Evolutionary conservation across 2,329 filamentous ascomycete genomes (phyloP).

Genomic region (Aspergillus sp.): DNA sequence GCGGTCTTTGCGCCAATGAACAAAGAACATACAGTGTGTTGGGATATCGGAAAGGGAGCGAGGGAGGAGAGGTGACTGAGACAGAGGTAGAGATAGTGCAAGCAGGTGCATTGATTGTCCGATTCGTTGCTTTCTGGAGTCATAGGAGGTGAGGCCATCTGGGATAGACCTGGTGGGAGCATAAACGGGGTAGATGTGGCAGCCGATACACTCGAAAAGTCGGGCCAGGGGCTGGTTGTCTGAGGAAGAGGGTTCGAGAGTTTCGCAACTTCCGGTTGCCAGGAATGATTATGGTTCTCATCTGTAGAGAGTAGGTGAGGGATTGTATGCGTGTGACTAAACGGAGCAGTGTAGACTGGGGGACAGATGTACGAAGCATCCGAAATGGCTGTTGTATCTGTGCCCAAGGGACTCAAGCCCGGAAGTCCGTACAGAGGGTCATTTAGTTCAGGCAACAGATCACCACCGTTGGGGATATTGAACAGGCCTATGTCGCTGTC

Average conservation of each 20-base stretch:
- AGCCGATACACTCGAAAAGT: conserved; percentile 38
- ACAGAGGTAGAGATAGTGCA: conserved; percentile 44
- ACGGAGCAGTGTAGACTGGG: conserved; percentile 21
- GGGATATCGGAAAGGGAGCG: conserved; percentile 40
- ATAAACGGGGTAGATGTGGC: conserved; percentile 27
- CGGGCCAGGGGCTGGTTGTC: conserved; percentile 39
- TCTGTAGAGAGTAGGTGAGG: conserved; percentile 20
- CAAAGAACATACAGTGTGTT: conserved; percentile 43
- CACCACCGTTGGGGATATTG: conserved; percentile 10
- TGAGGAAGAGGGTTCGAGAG: conserved; percentile 23
- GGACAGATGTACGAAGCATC: conserved; percentile 29
- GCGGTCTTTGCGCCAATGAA: conserved; percentile 43
- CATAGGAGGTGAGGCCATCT: conserved; percentile 18
- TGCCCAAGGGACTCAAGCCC: conserved; percentile 11
- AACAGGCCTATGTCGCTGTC: conserved; percentile 22
- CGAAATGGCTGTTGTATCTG: conserved; percentile 13
- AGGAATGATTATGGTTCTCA: conserved; percentile 24
- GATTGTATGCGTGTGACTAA: conserved; percentile 11
- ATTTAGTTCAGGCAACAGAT: conserved; percentile 23
- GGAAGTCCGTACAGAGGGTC: conserved; percentile 16
- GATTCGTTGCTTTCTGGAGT: conserved; percentile 21
- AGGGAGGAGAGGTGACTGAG: conserved; percentile 42
- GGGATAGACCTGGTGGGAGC: conserved; percentile 18
- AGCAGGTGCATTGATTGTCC: conserved; percentile 35
- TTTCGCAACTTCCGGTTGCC: conserved; percentile 21